phyloP scores from a whole-genome alignment of 352 stramenopile genomes.

The Pythium brachiatum region DNA sequence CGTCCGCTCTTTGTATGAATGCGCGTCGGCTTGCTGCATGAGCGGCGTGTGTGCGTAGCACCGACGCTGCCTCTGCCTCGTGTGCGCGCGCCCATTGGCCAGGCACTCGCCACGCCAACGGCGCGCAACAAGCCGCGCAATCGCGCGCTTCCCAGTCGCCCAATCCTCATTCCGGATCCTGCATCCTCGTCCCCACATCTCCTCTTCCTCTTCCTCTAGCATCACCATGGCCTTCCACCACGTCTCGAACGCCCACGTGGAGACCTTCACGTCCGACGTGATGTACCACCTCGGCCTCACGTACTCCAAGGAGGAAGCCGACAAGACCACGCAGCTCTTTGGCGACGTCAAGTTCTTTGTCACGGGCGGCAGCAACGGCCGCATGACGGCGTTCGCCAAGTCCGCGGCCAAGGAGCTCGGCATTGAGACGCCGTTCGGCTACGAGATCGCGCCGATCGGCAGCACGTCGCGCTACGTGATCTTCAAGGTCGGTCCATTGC shows the following conservation, averaged over 20 bases:
- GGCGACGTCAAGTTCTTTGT: slow-evolving; percentile 78
- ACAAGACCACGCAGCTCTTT: slow-evolving; percentile 43
- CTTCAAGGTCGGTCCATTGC: slow-evolving; percentile 75
- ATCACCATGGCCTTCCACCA: slow-evolving; percentile 25
- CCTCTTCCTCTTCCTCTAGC: neutral
- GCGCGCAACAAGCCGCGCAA: too few species aligned
- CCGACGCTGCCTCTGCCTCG: neutral
- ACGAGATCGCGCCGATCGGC: slow-evolving; percentile 55
- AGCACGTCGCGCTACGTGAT: slow-evolving; percentile 69
- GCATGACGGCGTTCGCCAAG: slow-evolving; percentile 69
- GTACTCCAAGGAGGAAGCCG: slow-evolving; percentile 42
- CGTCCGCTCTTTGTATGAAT: slow-evolving; percentile 1
- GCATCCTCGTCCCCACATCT: neutral
- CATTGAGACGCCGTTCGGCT: slow-evolving; percentile 60
- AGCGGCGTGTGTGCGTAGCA: neutral
- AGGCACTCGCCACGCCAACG: too few species aligned
- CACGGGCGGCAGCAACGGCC: slow-evolving; percentile 64
- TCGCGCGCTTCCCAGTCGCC: too few species aligned
- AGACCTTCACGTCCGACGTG: slow-evolving; percentile 53
- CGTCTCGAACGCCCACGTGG: slow-evolving; percentile 63
- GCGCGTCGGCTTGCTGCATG: neutral
- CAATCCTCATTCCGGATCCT: neutral
- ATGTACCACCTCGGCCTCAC: slow-evolving; percentile 74
- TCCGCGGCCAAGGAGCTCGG: slow-evolving; percentile 46
- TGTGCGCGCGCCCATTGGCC: neutral